A percentile compares a stretch with the other conserved stretches of the same genome.
These are phyloP conservation scores for Chaetomiaceae sp. DNA, from an alignment of 2,329 filamentous ascomycete genomes.

Conservation along the genomic window DNA sequence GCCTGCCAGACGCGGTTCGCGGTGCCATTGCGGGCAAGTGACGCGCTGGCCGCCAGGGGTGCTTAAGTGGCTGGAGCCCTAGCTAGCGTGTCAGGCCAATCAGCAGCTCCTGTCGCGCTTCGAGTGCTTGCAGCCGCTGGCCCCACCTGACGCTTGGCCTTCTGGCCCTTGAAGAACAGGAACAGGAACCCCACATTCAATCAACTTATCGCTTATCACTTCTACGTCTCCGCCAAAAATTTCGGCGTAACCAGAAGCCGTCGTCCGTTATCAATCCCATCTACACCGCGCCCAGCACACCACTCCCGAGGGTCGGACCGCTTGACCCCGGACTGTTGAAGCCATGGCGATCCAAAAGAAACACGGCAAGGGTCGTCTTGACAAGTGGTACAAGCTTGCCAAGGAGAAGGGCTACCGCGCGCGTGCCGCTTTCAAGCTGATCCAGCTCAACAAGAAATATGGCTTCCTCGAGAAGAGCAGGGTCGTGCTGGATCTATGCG, in stretches of 20 bases:
- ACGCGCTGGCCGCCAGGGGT: slow-evolving; percentile 16
- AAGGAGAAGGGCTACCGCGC: slow-evolving; percentile 98
- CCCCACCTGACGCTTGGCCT: background rate
- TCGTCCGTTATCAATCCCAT: background rate
- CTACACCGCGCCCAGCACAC: background rate
- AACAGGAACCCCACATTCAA: slow-evolving; percentile 1
- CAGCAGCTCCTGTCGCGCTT: slow-evolving; percentile 14
- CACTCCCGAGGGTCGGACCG: slow-evolving; percentile 2
- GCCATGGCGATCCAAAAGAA: slow-evolving; percentile 96
- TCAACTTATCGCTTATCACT: slow-evolving; percentile 23
- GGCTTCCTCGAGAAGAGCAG: slow-evolving; percentile 95
- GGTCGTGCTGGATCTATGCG: slow-evolving; percentile 94
- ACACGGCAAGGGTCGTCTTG: slow-evolving; percentile 94
- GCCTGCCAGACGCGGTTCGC: slow-evolving; percentile 22
- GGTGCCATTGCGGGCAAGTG: slow-evolving; percentile 8
- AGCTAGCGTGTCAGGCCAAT: slow-evolving; percentile 21
- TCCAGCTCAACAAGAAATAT: slow-evolving; percentile 99
- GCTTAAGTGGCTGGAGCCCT: slow-evolving; percentile 13
- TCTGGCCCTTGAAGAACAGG: background rate
- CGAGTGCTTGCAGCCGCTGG: slow-evolving; percentile 1
- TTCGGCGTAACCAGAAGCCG: slow-evolving; percentile 1
- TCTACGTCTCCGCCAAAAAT: slow-evolving; percentile 20
- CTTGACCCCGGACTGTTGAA: slow-evolving; percentile 4
- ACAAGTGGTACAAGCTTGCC: slow-evolving; percentile 98
- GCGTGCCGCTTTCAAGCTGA: slow-evolving; percentile 93